Evolutionary conservation across 257 asterid genomes (phyloP), one percentile per base, ranked within the genome.

Genomic region (Solanum microdontum): DNA sequence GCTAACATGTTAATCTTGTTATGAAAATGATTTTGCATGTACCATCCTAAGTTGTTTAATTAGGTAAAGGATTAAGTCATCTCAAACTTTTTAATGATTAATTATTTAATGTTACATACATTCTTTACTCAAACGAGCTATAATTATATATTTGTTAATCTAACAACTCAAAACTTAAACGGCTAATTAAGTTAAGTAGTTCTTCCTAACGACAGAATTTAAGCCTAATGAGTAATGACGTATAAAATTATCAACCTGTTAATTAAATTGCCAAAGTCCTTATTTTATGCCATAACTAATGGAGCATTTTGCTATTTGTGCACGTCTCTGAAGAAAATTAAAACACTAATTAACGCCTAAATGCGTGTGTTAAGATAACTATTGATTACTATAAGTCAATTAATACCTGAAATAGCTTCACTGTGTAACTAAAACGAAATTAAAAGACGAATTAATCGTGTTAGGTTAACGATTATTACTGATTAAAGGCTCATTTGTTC

Each of bases 1-100:
- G 82, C 87, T 85, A 85, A 85, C 43, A 66, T 70, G 87, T 84
- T 84, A 66, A 84, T 84, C 87, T 68, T 39, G 66, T 84, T 60
- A 37, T 85, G 64, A 28, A 30, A 75, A 86, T 43, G 74, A 37
- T 51, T 30, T 80, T 48, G 85, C 70, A 51, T 51, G 85, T 62
- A 82, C 85, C 85, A 82, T 82, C 30, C 30, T 82, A 30, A 48
- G 70, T 82, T 82, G 70, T 82, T 51, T 82, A 30, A 82, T 30
- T 82, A 48, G 85, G 85, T 82, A 82, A 30, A 28, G 45, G 10
- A 10, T 40, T n/a, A 74, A 48, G 85, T 48, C 85, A 48, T 82
- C 15, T 82, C 21, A 82, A 82, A 48, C 43, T 17, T 48, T 28
- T 82, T 82, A 34, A 48, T 82, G 37, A 39, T 76, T 48, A 30